Evolutionary conservation across 1,139 yeast species (phyloP), one percentile per base, ranked within the genome.

Genomic region (Yamadazyma atlantica): DNA sequence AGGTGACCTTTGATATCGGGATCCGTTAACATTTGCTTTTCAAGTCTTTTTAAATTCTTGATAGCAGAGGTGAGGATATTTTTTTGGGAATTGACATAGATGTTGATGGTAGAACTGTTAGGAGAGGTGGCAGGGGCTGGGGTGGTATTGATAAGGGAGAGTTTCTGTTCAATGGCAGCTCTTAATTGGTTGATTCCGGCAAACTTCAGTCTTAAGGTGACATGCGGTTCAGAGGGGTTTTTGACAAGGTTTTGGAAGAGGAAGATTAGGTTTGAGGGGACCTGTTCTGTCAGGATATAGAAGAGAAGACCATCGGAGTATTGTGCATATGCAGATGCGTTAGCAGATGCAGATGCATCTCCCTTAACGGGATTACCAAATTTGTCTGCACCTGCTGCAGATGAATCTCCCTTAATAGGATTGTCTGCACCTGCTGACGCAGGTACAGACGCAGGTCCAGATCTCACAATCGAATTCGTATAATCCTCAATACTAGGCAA

Each of bases 161-260:
- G 48, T 44, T 64, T 83, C 60, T 56, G 68, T 21, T 69, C 75
- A 15, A 83, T 49, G 2, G 86, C 81, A 6, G 63, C 56, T 28
- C 75, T 60, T 32, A 85, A 57, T 49, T 80, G 79, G 45, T 77
- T 75, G 32, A 82, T 53, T 1, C 86, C 88, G 22, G 80, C 80
- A 7, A 83, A 60, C 43, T 67, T 62, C 72, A 79, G 74, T 50
- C 87, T 66, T 29, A 79, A 53, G 0, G 75, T 69, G 13, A 66
- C 54, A 6, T 50, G 50, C 3, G 46, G 49, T 45, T 80, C 85
- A 54, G 65, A 60, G 1, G 62, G 57, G 37, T 65, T 68, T 38
- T 63, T 69, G 1, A 75, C 73, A 27, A 84, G 55, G 47, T 60
- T 70, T 21, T 77, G 75, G 54, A 82, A 83, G 14, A 82, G 61